Evolutionary conservation across 768 basidiomycete genomes (phyloP), one percentile per base, ranked within the genome.

Genomic region (Macrolepiota fuliginosa): DNA sequence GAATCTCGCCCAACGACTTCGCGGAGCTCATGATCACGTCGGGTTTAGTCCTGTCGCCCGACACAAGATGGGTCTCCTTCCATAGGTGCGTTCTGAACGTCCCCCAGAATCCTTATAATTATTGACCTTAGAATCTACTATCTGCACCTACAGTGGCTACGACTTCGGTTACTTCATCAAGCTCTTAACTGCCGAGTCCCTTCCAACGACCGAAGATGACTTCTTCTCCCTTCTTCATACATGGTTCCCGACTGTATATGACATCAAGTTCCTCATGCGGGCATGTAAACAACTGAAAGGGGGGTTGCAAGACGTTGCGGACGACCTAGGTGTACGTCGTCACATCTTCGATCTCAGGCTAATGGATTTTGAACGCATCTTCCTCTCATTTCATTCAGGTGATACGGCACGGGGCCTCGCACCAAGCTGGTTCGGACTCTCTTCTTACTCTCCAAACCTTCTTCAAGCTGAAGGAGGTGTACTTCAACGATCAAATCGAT

Each of bases 81-180:
- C 97, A 98, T 72, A 95, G 93, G 96, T 95, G 69, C 71, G 90
- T 79, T n/a, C 45, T 45, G 27, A 7, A 40, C 61, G 45, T 40
- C 25, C 49, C 17, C 24, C 24, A 27, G 12, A 35, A n/a, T 50
- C 11, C 54, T 49, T 7, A 2, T 42, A 12, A 37, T 39, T 6
- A n/a, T 54, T 19, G 24, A 24, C 4, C 25, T 42, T 58, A 17
- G 51, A 49, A 12, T 40, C 36, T 12, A 32, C 19, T 3, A 12
- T 40, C 36, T 15, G 32, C 17, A 3, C 36, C 64, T 64, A 62
- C 66, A 98, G 96, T 74, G 97, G 96, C 53, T 98, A 98, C 75
- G 97, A 99, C 74, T 98, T 99, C 76, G 97, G 97, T 37, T 99
- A 98, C 73, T 91, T 99, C 67, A 87, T 99, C 74, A 97, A 96